Conservation (phyloP, 1,284 basidiomycete species). For the Ceratorhiza oryzae-sativae region DNA sequence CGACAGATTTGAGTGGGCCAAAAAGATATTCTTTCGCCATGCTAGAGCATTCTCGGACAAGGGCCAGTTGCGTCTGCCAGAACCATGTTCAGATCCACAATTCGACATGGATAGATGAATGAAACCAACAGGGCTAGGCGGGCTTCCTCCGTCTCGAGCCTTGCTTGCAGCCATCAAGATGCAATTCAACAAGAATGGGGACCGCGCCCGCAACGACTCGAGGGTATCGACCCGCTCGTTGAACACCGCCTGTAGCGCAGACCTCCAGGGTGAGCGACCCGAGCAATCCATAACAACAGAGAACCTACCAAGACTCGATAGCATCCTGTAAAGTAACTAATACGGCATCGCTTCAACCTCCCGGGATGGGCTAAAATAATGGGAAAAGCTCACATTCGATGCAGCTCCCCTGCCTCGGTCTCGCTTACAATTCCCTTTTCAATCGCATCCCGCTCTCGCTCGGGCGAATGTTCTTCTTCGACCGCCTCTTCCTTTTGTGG, state of each 20-base stretch:
- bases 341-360: background rate
- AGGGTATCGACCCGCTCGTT: constrained; percentile 44
- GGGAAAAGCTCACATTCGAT: constrained; percentile 41
- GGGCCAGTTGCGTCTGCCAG: constrained; percentile 40
- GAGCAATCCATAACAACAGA: background rate
- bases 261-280: background rate
- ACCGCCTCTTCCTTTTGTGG: constrained; percentile 1
- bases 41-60: constrained; percentile 42
- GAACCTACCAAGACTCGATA: constrained; percentile 42
- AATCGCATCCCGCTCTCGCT: constrained; percentile 43
- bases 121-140: constrained; percentile 29
- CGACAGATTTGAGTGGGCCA: constrained; percentile 35
- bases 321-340: constrained; percentile 45
- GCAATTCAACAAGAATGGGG: constrained; percentile 43
- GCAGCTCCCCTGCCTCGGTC: constrained; percentile 43
- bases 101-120: background rate
- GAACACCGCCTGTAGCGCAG: constrained; percentile 42
- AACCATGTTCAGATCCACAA: background rate
- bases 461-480: constrained; percentile 18
- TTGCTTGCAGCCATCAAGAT: constrained; percentile 45
- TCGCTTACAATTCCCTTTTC: constrained; percentile 43
- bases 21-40: constrained; percentile 38
- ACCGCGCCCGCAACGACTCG: constrained; percentile 40
- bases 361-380: background rate
- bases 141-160: constrained; percentile 43